Evolutionary conservation across 1,284 basidiomycete species (phyloP).

Genomic region (Takashimella koratensis): DNA sequence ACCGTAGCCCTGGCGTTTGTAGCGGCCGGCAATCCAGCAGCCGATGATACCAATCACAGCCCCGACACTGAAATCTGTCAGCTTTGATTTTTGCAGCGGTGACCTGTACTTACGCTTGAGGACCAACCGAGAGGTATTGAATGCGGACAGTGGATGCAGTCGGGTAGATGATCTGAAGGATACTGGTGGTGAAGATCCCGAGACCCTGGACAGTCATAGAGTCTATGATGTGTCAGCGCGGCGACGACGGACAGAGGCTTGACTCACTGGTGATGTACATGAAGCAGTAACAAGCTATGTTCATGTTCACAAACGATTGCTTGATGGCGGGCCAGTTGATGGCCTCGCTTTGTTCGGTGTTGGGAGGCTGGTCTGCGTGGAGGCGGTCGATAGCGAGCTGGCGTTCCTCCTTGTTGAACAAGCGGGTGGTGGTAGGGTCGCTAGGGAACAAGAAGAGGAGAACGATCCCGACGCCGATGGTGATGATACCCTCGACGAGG

Average conservation of each 20-base stretch:
- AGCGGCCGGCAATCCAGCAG: constrained; percentile 16
- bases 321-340: constrained; percentile 16
- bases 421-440: constrained; percentile 22
- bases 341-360: constrained; percentile 18
- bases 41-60: constrained; percentile 16
- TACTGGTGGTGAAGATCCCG: constrained; percentile 31
- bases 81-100: neutral
- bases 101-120: constrained; percentile 5
- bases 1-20: constrained; percentile 14
- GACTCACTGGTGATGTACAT: constrained; percentile 20
- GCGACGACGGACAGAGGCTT: too few species aligned
- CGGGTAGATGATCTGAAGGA: constrained; percentile 31
- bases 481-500: constrained; percentile 37
- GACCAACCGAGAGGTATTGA: constrained; percentile 23
- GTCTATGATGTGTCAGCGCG: constrained; percentile 1
- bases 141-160: constrained; percentile 16
- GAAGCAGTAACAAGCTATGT: constrained; percentile 16
- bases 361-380: constrained; percentile 24
- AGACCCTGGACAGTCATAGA: constrained; percentile 24
- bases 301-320: constrained; percentile 14
- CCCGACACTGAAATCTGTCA: constrained; percentile 8
- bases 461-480: constrained; percentile 23
- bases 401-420: constrained; percentile 25
- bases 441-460: constrained; percentile 26
- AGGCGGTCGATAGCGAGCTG: constrained; percentile 24